Evolutionary conservation across 768 basidiomycete genomes (phyloP), one percentile per base, ranked within the genome.

Genomic region (Clathrus columnatus): DNA sequence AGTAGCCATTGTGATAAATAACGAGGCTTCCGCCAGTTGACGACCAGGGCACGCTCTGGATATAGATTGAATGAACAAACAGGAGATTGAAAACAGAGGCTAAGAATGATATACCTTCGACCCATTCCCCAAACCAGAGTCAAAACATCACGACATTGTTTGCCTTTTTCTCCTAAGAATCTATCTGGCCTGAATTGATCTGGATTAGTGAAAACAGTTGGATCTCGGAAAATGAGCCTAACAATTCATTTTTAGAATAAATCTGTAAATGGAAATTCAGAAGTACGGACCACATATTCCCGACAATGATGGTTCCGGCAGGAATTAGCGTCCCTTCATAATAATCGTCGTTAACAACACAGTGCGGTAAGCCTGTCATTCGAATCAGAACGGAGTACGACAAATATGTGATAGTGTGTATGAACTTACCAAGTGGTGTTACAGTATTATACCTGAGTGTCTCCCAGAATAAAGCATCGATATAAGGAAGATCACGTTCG

Each of bases 391-490:
- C 18, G 23, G 16, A 20, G 23, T 50, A 17, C 48, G 47, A 48
- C 26, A 48, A 50, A 5, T n/a, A 21, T 29, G 10, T 14, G 29
- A 18, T 14, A 16, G 26, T 5, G 7, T 20, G 17, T 20, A 32
- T 5, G 17, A 42, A 48, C 53, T 17, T 24, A 49, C 53, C 53
- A 7, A 54, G 27, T 54, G 45, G 53, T 7, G 44, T 48, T 7
- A 45, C 53, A 2, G 53, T 27, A 47, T 54, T 56, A 30, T 48
- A 64, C 46, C 73, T 57, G 53, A 72, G 48, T 20, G 63, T 61
- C 54, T 74, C 73, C 27, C 64, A 63, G 3, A 68, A 20, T 1
- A 73, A 53, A 0, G 70, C 72, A 6, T 63, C 64, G 11, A 72
- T 58, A 45, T 57, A 57, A 17, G 56, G 56, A 2, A 57, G 42